These are phyloP conservation scores for Suillus bovinus DNA, from an alignment of 768 basidiomycete species.

Conservation along the genomic window DNA sequence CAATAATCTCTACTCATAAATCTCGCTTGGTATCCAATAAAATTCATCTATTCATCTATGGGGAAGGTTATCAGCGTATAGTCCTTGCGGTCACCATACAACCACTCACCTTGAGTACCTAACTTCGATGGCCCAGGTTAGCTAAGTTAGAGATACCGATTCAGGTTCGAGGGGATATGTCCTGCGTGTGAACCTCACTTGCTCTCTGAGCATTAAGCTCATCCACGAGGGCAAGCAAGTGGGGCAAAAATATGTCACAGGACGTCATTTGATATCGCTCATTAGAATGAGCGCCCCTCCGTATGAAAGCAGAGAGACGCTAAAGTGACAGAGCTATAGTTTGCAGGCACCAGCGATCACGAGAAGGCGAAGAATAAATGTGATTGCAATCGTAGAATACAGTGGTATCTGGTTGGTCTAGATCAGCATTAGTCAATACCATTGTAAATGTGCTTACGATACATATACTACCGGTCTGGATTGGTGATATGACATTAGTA, in stretches of 20 bases:
- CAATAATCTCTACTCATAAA: slow-evolving; percentile 27
- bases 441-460: slow-evolving; percentile 39
- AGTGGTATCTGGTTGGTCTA: slow-evolving; percentile 26
- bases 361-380: slow-evolving; percentile 18
- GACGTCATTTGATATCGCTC: slow-evolving; percentile 62
- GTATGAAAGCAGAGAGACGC: slow-evolving; percentile 64
- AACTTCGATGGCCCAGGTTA: background rate
- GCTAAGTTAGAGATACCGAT: background rate
- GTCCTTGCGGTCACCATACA: background rate
- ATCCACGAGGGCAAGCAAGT: slow-evolving; percentile 30
- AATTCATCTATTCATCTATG: background rate
- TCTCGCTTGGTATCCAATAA: background rate
- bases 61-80: background rate
- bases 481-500: slow-evolving; percentile 10
- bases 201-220: slow-evolving; percentile 30
- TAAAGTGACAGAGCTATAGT: slow-evolving; percentile 79
- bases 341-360: slow-evolving; percentile 14
- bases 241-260: slow-evolving; percentile 43
- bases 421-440: slow-evolving; percentile 21
- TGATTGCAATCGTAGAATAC: slow-evolving; percentile 38
- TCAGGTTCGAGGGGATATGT: slow-evolving; percentile 30
- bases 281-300: slow-evolving; percentile 81
- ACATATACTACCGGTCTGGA: slow-evolving; percentile 40
- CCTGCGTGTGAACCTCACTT: slow-evolving; percentile 55
- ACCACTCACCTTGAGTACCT: slow-evolving; percentile 19